Evolutionary conservation across 306 rosid species (phyloP).

Genomic region (Quercus variabilis): DNA sequence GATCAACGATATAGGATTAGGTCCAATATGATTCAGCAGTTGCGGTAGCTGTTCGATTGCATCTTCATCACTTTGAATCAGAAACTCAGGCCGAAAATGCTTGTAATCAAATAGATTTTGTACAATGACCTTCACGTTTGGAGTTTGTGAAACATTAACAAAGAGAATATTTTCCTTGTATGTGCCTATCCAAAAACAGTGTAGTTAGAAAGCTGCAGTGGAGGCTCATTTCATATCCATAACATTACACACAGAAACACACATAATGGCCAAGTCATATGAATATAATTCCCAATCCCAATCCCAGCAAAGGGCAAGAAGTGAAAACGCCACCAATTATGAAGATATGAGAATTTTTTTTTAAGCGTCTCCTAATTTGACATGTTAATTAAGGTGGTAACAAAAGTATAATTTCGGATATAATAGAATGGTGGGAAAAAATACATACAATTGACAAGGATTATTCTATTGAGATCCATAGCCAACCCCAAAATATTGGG

Average conservation of each 20-base stretch:
- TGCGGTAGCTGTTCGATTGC: conserved; percentile 21
- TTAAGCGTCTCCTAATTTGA: too few species aligned
- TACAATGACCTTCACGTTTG: conserved; percentile 35
- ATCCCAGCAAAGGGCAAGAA: neutral
- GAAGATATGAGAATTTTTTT: neutral
- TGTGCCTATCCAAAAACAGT: conserved; percentile 29
- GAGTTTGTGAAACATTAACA: conserved; percentile 28
- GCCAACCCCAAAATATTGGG: too few species aligned
- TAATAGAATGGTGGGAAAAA: too few species aligned
- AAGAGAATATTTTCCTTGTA: conserved; percentile 50
- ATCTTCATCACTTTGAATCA: conserved; percentile 31
- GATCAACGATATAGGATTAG: conserved; percentile 37
- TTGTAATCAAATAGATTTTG: conserved; percentile 35
- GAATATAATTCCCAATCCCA: neutral
- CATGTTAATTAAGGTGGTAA: too few species aligned
- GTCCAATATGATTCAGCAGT: conserved; percentile 24
- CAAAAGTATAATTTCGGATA: too few species aligned
- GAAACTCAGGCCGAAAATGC: conserved; percentile 23
- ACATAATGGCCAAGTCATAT: neutral
- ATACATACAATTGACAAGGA: too few species aligned
- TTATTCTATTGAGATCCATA: too few species aligned
- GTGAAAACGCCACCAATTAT: neutral
- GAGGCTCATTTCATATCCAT: neutral
- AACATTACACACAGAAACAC: neutral
- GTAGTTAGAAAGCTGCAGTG: conserved; percentile 14